phyloP scores from a whole-genome alignment of 2,329 filamentous ascomycete species.

The Fusarium irregulare region DNA sequence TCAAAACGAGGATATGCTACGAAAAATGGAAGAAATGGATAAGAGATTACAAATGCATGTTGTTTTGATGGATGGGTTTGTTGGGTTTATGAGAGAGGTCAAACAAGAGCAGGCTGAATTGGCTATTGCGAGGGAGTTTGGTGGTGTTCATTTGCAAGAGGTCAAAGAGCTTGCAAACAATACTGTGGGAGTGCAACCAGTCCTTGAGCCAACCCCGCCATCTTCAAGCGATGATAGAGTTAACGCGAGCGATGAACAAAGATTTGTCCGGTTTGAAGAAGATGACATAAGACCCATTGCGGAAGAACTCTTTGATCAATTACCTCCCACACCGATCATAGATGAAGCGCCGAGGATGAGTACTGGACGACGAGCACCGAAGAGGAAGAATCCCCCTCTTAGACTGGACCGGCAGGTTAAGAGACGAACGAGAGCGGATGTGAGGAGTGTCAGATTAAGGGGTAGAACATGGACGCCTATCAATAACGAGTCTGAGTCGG shows the following conservation, averaged over 20 bases:
- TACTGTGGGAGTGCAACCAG: neutral
- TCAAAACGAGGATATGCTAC: constrained; percentile 10
- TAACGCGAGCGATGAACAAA: neutral
- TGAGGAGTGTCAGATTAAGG: neutral
- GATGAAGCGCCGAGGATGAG: constrained; percentile 28
- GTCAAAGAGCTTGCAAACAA: neutral
- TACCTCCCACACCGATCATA: constrained; percentile 19
- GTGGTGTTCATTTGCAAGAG: constrained; percentile 4
- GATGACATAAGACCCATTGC: neutral
- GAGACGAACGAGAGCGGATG: neutral
- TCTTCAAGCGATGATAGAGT: neutral
- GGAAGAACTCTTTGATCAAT: constrained; percentile 2
- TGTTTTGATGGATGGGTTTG: constrained; percentile 38
- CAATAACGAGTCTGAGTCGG: neutral
- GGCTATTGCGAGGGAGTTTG: constrained; percentile 20
- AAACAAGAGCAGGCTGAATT: constrained; percentile 24
- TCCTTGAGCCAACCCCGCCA: neutral
- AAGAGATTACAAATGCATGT: constrained; percentile 34
- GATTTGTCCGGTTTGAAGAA: neutral
- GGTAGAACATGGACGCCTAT: constrained; percentile 5
- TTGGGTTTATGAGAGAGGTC: constrained; percentile 34
- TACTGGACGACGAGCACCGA: constrained; percentile 21
- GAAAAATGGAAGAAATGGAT: constrained; percentile 21
- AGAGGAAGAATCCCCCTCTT: constrained; percentile 2
- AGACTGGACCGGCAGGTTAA: neutral